A percentile compares a stretch with the other conserved stretches of the same genome.
Conservation (phyloP, 441 rosid species). For the Erysimum cheiri region DNA sequence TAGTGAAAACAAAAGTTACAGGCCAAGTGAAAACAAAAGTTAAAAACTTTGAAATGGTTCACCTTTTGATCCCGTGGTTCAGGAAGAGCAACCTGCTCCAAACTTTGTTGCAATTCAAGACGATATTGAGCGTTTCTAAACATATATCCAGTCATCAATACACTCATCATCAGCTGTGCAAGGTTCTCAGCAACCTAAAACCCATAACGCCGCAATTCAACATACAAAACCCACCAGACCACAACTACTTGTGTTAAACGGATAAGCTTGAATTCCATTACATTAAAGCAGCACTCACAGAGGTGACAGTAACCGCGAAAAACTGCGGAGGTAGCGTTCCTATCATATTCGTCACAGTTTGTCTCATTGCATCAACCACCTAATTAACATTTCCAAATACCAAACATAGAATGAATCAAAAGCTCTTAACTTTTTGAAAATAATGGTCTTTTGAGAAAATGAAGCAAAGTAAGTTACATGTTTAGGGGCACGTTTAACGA, state of each 20-base stretch:
- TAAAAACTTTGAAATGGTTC: background rate
- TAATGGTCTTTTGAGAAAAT: background rate
- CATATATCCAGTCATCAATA: slow-evolving; percentile 99
- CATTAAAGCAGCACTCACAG: slow-evolving; percentile 60
- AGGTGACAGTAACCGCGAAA: slow-evolving; percentile 78
- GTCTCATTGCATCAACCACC: slow-evolving; percentile 98
- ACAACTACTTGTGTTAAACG: background rate
- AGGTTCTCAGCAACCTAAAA: slow-evolving; percentile 96
- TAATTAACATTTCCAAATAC: slow-evolving; percentile 38
- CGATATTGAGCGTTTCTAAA: slow-evolving; percentile 91
- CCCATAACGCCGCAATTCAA: slow-evolving; percentile 24
- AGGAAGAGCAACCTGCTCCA: slow-evolving; percentile 90
- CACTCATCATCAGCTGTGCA: slow-evolving; percentile 96
- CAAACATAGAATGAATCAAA: background rate
- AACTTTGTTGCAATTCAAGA: slow-evolving; percentile 88
- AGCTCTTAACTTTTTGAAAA: no score
- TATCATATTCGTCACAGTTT: slow-evolving; percentile 91
- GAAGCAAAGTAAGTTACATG: slow-evolving; percentile 54
- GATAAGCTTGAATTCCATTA: background rate
- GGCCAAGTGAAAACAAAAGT: background rate
- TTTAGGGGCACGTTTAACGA: slow-evolving; percentile 87
- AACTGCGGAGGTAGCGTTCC: slow-evolving; percentile 93
- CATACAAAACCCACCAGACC: slow-evolving; percentile 13
- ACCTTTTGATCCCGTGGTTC: slow-evolving; percentile 72
- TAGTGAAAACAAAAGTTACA: background rate